phyloP scores from a whole-genome alignment of 2,329 filamentous ascomycete genomes.

The Fusarium sp. region DNA sequence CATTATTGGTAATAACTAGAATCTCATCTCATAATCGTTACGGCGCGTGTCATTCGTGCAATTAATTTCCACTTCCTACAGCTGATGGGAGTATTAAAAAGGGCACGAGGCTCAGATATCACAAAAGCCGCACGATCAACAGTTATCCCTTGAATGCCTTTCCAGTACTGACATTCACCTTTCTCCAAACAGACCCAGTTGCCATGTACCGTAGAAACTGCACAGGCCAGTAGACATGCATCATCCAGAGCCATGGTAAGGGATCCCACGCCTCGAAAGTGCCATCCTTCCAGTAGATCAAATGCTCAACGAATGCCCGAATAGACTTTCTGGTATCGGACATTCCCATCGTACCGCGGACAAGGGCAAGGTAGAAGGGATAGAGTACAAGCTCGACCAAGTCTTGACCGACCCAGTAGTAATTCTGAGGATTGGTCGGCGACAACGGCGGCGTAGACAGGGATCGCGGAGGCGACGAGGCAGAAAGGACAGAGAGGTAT shows the following conservation, averaged over 20 bases:
- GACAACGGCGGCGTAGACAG: constrained; percentile 34
- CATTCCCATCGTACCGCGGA: constrained; percentile 37
- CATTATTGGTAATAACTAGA: no score
- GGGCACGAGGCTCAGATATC: no score
- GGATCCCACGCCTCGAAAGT: constrained; percentile 66
- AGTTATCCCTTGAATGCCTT: constrained; percentile 46
- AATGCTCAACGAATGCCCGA: constrained; percentile 48
- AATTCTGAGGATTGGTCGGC: constrained; percentile 42
- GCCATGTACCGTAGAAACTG: constrained; percentile 60
- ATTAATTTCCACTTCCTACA: no score
- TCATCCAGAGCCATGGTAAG: constrained; percentile 66
- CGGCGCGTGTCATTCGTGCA: no score
- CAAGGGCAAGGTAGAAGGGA: constrained; percentile 53
- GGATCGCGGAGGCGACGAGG: not conserved
- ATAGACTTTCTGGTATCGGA: constrained; percentile 41
- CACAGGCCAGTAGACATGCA: constrained; percentile 66
- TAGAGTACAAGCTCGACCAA: constrained; percentile 63
- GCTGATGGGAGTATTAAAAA: no score
- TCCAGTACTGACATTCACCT: constrained; percentile 73
- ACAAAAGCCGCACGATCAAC: no score
- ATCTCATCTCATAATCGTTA: no score
- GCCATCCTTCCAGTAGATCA: constrained; percentile 65
- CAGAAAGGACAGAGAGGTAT: constrained; percentile 62
- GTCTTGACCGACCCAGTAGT: constrained; percentile 77
- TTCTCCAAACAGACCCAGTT: constrained; percentile 65